Evolutionary conservation across 176 grass and related monocot genomes (phyloP), one percentile per base, ranked within the genome.

Genomic region (Aechmea fasciata): DNA sequence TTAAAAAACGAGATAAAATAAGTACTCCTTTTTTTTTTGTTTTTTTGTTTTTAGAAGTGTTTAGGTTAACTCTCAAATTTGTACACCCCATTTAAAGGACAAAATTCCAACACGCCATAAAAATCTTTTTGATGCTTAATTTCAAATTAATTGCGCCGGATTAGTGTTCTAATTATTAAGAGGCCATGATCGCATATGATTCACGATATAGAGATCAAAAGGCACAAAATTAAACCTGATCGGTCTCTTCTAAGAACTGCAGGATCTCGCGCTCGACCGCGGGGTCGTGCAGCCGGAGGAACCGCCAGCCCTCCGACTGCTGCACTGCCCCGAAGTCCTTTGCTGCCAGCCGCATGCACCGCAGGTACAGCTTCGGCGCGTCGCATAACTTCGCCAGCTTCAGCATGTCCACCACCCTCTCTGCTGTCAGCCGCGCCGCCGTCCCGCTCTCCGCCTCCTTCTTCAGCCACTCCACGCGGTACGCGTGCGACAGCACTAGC

Each of bases 311-410:
- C 0, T 93, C 94, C 8, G 94, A 85, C 62, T 26, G 63, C 79
- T 85, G 79, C 20, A 92, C 71, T 63, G 83, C 68, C 2, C 49
- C 17, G 52, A 87, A 82, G 22, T 92, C 86, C 79, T 82, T 79
- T 57, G 10, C 61, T 10, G 83, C 86, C 15, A 92, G 70, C 69
- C 81, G 79, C 77, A 91, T 74, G 82, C 94, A 90, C 52, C 61
- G 69, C 65, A 77, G 80, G 71, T 79, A 69, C 68, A 99, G 85
- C 61, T 66, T 49, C 47, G 89, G 94, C 67, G 89, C 84, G 71
- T 99, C 87, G 84, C 89, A 99, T 15, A 99, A 77, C 79, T 63
- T 74, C 0, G 94, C 84, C 24, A 97, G 69, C 76, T 97, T 93
- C 8, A 97, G 70, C 86, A 73, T 80, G 77, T 97, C 94, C 2